phyloP scores from a whole-genome alignment of 1,284 basidiomycete species.

The Trichosporon inkin region DNA sequence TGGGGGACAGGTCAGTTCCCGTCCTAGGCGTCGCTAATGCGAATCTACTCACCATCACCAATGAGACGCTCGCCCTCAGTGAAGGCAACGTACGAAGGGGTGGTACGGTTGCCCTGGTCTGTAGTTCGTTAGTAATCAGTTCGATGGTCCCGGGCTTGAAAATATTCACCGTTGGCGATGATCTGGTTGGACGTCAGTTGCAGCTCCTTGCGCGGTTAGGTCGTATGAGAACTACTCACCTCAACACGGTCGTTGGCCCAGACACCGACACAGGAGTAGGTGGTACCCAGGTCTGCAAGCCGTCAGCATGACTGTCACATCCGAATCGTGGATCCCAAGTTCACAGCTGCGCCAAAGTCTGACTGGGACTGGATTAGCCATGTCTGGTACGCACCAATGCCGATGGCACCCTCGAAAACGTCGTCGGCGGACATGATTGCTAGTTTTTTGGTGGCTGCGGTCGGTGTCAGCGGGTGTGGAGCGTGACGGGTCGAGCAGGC shows the following conservation, averaged over 20 bases:
- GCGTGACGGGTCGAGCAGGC: neutral
- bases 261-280: constrained; percentile 74
- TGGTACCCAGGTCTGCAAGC: constrained; percentile 51
- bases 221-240: constrained; percentile 21
- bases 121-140: constrained; percentile 18
- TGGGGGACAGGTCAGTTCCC: constrained; percentile 24
- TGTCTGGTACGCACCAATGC: constrained; percentile 61
- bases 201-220: neutral
- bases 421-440: constrained; percentile 77
- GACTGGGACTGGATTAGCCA: neutral
- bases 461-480: neutral
- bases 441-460: constrained; percentile 24
- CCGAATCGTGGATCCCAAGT: neutral
- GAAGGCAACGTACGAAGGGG: constrained; percentile 98
- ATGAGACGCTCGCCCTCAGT: constrained; percentile 96
- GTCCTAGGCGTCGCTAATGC: neutral
- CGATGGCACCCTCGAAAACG: constrained; percentile 91
- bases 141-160: neutral
- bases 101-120: constrained; percentile 96
- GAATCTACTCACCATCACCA: constrained; percentile 62
- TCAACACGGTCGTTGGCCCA: constrained; percentile 97
- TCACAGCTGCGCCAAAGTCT: neutral
- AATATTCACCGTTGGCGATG: constrained; percentile 72
- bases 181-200: constrained; percentile 57
- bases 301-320: constrained; percentile 15